Percentiles rank a stretch among this genome's conserved stretches.
phyloP scores from a whole-genome alignment of 2,329 filamentous ascomycete genomes.

The Trichophyton schoenleinii region DNA sequence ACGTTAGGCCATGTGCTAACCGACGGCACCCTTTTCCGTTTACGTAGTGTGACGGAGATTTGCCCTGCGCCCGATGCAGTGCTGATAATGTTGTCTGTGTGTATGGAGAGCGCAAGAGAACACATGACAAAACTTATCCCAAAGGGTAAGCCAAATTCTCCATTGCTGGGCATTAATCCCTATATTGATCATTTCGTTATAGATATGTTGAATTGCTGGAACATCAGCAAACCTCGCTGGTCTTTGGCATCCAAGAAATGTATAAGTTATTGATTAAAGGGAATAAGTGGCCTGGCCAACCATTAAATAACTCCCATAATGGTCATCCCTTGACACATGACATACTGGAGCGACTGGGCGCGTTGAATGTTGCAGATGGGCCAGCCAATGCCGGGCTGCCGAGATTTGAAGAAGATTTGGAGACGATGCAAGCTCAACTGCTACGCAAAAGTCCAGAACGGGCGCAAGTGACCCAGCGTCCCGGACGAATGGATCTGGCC shows the following conservation, averaged over 20 bases:
- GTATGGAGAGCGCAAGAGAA: conserved; percentile 54
- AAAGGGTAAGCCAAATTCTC: conserved; percentile 40
- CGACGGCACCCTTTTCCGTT: conserved; percentile 1
- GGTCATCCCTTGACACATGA: conserved; percentile 52
- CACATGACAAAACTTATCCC: conserved; percentile 55
- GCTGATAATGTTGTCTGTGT: conserved; percentile 53
- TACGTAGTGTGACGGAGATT: conserved; percentile 47
- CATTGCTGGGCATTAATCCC: neutral
- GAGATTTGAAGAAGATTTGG: conserved; percentile 45
- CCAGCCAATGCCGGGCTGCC: conserved; percentile 23
- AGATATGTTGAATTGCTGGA: conserved; percentile 57
- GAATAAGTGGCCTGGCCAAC: conserved; percentile 44
- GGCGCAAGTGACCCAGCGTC: too few relatives aligned
- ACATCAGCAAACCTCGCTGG: conserved; percentile 51
- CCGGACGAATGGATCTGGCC: too few relatives aligned
- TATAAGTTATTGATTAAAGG: conserved; percentile 42
- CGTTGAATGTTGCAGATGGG: conserved; percentile 41
- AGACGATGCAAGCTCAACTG: conserved; percentile 39
- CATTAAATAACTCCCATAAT: conserved; percentile 38
- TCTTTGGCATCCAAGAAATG: conserved; percentile 48
- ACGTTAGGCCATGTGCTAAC: neutral
- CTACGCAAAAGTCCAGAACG: too few relatives aligned
- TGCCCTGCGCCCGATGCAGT: conserved; percentile 49
- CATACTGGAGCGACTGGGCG: conserved; percentile 47
- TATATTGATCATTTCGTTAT: neutral